phyloP scores from a whole-genome alignment of 129 eudicot species.

The Deinandra increscens region DNA sequence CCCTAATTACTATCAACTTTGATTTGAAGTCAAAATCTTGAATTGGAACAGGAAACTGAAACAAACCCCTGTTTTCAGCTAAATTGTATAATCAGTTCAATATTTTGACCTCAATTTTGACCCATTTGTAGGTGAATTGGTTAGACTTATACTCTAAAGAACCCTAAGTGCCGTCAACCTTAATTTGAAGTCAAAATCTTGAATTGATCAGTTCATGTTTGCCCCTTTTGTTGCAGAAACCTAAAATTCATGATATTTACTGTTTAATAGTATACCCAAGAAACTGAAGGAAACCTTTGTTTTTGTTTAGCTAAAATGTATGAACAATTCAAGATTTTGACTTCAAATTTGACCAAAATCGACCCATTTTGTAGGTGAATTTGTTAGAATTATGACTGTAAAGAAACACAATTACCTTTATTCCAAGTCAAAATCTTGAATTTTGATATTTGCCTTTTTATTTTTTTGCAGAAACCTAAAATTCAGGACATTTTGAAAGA shows the following conservation, averaged over 20 bases:
- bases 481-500: conserved; percentile 30
- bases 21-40: background rate
- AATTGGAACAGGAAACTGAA: background rate
- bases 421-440: too few species aligned
- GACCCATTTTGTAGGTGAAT: background rate
- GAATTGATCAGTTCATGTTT: background rate
- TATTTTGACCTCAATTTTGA: background rate
- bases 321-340: too few species aligned
- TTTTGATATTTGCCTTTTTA: background rate
- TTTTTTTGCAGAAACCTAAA: conserved; percentile 22
- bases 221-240: conserved; percentile 17
- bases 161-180: background rate
- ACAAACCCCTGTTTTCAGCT: background rate
- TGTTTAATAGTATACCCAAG: too few species aligned
- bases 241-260: conserved; percentile 23
- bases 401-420: background rate
- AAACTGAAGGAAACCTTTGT: too few species aligned
- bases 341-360: too few species aligned
- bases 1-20: background rate
- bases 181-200: background rate
- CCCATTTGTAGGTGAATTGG: background rate
- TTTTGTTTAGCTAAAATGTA: too few species aligned
- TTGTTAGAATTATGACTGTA: background rate
- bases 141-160: background rate
- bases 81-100: conserved; percentile 2